Base-by-base conservation (phyloP, 2,329 filamentous ascomycete species). In the Aspergillus felis region DNA sequence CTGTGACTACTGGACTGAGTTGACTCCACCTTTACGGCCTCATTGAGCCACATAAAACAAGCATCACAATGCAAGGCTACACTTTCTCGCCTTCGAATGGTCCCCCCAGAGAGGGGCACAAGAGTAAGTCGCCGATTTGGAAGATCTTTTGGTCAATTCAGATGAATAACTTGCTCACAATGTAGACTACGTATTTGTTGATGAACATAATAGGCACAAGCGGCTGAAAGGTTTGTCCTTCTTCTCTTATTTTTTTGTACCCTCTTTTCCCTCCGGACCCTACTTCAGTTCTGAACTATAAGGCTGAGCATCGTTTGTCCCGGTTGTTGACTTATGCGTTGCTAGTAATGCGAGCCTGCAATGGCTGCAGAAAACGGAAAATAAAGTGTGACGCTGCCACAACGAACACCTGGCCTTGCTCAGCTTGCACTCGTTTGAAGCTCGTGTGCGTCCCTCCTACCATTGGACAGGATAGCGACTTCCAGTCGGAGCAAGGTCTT, bases 371-470 rank as follows among this genome's bases (percentile, higher is more conserved):
- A 61, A 88, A 92, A 76, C 86, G 93, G 69, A 99, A 99, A 77
- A 99, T 99, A 73, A 96, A 96, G 75, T 99, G 93, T 78, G 94
- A 97, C 78, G 92, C 93, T 53, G 93, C 93, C 22, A 96, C 93
- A 14, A 97, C 92, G 44, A 97, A 97, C 74, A 92, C 91, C 41
- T 97, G 94, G 93, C 94, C 94, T 28, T 97, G 93, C 75, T 94
- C 92, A 44, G 91, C 94, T 38, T 99, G 93, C 73, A 89, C 92
- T 61, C 86, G 93, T 51, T 81, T 97, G 61, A 97, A 97, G 79
- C 84, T 97, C 58, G 90, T 94, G 68, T 97, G 94, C 73, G 88
- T 97, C 27, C 91, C 92, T 49, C 94, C 93, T 3, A 92, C 91
- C 56, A 87, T 92, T 57, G 86, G 85, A 60, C 88, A 89, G 66